Conservation (phyloP, 306 rosid species). For the Vicia villosa region DNA sequence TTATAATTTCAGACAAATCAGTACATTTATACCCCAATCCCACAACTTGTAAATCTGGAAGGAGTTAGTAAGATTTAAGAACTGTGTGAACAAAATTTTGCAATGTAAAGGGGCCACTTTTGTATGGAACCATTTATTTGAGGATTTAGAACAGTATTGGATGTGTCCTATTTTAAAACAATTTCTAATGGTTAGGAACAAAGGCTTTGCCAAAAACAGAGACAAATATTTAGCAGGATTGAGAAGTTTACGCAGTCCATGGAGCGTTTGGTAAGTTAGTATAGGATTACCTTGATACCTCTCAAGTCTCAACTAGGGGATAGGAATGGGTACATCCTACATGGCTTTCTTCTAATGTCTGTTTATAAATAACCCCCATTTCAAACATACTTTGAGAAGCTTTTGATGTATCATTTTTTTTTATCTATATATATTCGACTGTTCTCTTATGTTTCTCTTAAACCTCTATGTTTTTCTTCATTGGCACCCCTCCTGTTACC, state of each 20-base stretch:
- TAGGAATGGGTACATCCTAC: neutral
- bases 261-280: constrained; percentile 4
- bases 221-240: neutral
- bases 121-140: neutral
- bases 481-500: neutral
- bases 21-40: constrained; percentile 10
- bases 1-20: constrained; percentile 14
- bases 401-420: constrained; percentile 6
- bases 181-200: constrained; percentile 18
- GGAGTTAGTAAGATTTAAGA: constrained; percentile 17
- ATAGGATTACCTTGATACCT: constrained; percentile 16
- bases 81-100: neutral
- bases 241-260: constrained; percentile 4
- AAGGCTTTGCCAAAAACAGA: constrained; percentile 17
- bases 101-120: constrained; percentile 14
- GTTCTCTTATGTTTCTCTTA: neutral
- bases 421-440: constrained; percentile 6
- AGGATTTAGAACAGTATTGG: constrained; percentile 11
- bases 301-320: constrained; percentile 18
- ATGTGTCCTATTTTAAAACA: constrained; percentile 19
- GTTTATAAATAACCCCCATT: constrained; percentile 2
- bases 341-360: constrained; percentile 17
- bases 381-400: constrained; percentile 3
- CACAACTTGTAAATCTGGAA: constrained; percentile 11
- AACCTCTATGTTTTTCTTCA: too few relatives aligned